Evolutionary conservation across 2,329 filamentous ascomycete species (phyloP), one percentile per base, ranked within the genome.

Genomic region (Claviceps capensis): DNA sequence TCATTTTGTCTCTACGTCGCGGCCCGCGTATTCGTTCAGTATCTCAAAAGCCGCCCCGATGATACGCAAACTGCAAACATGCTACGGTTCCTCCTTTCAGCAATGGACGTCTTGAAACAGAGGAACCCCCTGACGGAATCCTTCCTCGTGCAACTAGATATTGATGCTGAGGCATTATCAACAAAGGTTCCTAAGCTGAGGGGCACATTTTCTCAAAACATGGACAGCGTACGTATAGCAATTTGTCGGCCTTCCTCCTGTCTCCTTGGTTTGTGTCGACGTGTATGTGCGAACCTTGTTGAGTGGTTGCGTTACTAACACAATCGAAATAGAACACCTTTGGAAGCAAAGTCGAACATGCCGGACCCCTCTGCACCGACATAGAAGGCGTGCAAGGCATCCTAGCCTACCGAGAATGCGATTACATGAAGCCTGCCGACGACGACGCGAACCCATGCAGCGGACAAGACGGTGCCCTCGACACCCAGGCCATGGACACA

Each of bases 1-100:
- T 89, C 88, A 0, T 97, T 97, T 67, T 95, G 89, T 63, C 77
- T 98, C 44, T 97, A 96, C 61, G 90, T 97, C n/a, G 86, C 91
- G 11, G 88, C 91, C 22, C 81, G 93, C 49, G 91, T 97, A 0
- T 97, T 97, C 62, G 85, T 97, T 7, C 91, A 97, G 65, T 96
- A 94, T 62, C 75, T 97, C n/a, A 96, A 95, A 67, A 93, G 86
- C 52, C 78, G 85, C n/a, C 88, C 90, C 0, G 84, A 91, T 34
- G 91, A 97, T 66, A 81, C 76, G 62, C 86, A 81, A 66, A 86
- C 81, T 57, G 81, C 75, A 17, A 85, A 91, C 52, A 90, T 89
- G 0, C 71, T 97, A n/a, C 83, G 90, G 52, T 97, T 98, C 64
- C 76, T 97, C 16, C 76, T 97, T 2, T 83, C 85, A 19, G 90